Base-by-base conservation (phyloP, 495 filamentous ascomycete species). In the Penicillium manginii region DNA sequence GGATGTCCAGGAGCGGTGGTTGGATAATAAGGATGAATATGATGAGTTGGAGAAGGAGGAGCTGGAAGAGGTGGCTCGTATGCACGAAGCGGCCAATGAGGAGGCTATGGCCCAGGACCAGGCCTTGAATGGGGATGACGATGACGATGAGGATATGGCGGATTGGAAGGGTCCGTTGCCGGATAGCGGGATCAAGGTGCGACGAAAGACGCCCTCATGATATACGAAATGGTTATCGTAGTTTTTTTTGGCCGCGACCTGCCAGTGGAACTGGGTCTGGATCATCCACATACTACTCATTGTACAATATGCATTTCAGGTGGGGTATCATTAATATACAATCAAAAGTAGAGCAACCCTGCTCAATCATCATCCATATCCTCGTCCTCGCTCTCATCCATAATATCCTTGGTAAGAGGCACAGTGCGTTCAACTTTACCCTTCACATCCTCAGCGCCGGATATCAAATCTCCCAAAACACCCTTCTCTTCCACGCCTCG, bases 1-100 rank as follows among this genome's bases (percentile, higher is more conserved):
- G 47, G 94, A 98, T 74, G 85, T 97, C 61, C 92, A 98, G 72
- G 94, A 98, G 75, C 78, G 94, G 64, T 98, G 94, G 94, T 68
- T 98, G 10, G 92, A 97, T 73, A 77, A 86, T 32, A 93, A 91
- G 68, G 94, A 96, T 12, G 90, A 86, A 60, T 92, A 90, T 68
- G 94, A 98, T 73, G 90, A 90, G 52, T 66, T 82, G 55, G 94
- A 98, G 76, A 70, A 81, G 65, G 81, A 81, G 68, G 80, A 89
- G 60, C 82, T 88, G 77, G 87, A 91, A 66, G 88, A 87, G 64
- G 83, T 85, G 53, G 78, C 72, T 6, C 76, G 69, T 54, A 67
- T 69, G 40, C 73, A 72, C 62, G 67, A 82, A 54, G 53, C 62
- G 40, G 67, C 66, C 8, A 57, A 58, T 18, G 48, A 67, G 29